Evolutionary conservation across 352 stramenopile genomes (phyloP).

Genomic region (Hyaloperonospora arabidopsidis): DNA sequence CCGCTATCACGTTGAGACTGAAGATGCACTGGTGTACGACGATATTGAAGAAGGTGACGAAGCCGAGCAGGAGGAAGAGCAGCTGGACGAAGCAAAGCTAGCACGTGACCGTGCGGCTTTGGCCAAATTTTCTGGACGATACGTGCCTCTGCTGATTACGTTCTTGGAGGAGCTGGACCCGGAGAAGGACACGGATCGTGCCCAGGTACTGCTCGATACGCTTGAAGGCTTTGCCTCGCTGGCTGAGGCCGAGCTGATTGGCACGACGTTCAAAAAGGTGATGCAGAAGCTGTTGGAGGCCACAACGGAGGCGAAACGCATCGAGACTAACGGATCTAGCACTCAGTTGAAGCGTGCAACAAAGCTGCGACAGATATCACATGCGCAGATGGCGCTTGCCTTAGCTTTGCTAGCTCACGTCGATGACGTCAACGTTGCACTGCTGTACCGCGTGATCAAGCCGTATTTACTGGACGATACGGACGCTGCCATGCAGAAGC

Average conservation of each 20-base stretch:
- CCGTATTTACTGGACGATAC: constrained; percentile 82
- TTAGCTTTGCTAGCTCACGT: constrained; percentile 74
- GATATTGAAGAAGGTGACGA: constrained; percentile 31
- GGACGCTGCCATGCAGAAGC: constrained; percentile 84
- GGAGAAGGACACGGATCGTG: constrained; percentile 66
- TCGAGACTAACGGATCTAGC: constrained; percentile 36
- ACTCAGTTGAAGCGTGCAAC: constrained; percentile 35
- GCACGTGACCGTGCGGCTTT: constrained; percentile 65
- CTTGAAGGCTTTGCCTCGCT: constrained; percentile 76
- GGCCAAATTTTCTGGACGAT: constrained; percentile 73
- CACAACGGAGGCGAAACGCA: constrained; percentile 68
- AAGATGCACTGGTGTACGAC: constrained; percentile 35
- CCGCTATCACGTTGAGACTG: constrained; percentile 39
- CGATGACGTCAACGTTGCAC: constrained; percentile 58
- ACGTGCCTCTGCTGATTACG: constrained; percentile 75
- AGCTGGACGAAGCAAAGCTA: constrained; percentile 74
- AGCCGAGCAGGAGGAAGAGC: constrained; percentile 38
- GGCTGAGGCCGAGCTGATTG: constrained; percentile 54
- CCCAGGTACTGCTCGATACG: constrained; percentile 69
- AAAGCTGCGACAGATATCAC: constrained; percentile 56
- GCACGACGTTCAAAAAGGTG: constrained; percentile 79
- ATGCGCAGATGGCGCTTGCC: constrained; percentile 73
- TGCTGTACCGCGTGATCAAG: constrained; percentile 86
- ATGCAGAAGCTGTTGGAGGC: constrained; percentile 84
- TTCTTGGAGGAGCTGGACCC: constrained; percentile 77